These are phyloP conservation scores for Rosa chinensis DNA, from an alignment of 306 rosid genomes.

Conservation along the genomic window DNA sequence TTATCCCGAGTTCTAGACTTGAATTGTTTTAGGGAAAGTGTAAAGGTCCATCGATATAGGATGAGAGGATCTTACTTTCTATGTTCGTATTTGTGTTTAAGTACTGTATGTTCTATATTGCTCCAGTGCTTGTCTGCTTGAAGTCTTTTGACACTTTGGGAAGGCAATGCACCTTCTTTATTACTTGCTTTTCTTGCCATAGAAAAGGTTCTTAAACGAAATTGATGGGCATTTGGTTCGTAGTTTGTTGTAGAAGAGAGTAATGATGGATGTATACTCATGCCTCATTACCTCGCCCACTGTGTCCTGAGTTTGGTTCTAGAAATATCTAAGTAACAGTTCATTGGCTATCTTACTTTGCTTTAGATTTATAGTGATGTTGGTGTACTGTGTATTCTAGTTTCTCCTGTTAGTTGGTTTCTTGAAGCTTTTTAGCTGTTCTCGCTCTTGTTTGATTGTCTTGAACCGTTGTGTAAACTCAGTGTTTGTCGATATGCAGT, in stretches of 20 bases:
- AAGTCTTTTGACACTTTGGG: neutral
- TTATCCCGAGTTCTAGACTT: neutral
- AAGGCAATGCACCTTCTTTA: neutral
- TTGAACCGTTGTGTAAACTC: neutral
- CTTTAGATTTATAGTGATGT: neutral
- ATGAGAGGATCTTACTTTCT: neutral
- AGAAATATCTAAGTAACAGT: neutral
- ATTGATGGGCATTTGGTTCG: neutral
- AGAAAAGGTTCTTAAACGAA: neutral
- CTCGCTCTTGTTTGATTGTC: neutral
- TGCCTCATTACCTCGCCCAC: neutral
- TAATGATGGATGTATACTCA: neutral
- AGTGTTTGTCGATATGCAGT: constrained; percentile 44
- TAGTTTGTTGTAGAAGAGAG: neutral
- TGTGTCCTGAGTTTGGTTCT: neutral
- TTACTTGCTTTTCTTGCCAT: neutral
- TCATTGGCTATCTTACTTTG: neutral
- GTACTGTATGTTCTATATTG: neutral
- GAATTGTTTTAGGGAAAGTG: neutral
- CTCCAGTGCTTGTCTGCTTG: neutral
- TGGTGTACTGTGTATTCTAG: neutral
- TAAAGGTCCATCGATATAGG: neutral
- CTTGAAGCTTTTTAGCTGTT: neutral
- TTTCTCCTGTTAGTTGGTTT: neutral
- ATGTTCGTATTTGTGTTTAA: neutral